Base-by-base conservation (phyloP, 2,329 filamentous ascomycete species). In the Phoma sp. region DNA sequence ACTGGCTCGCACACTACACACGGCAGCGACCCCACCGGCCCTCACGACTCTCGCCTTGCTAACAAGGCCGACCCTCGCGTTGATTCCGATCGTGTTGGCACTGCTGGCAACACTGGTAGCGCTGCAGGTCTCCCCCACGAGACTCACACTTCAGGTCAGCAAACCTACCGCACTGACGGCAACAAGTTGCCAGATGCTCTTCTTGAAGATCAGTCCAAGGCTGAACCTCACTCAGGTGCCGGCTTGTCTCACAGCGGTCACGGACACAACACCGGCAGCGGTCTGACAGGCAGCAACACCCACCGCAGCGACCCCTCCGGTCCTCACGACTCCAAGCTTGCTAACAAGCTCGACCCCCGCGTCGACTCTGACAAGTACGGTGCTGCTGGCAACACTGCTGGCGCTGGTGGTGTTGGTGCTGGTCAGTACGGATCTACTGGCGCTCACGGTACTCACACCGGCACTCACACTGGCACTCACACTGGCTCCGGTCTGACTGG, bases 291-390 rank as follows among this genome's bases (percentile, higher is more conserved):
- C 41, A 36, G 23, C 46, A 50, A 33, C 40, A 50, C 42, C 7
- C 32, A n/a, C 13, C 51, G 59, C 9, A 59, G 57, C 8, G 58
- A 68, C 53, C 67, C 65, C 9, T 60, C 56, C 13, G 60, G 60
- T 42, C 55, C 57, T 43, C 54, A 62, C 47, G 46, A 52, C 52
- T 57, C 58, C 22, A 54, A 47, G 35, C 38, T 55, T 44, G 48
- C 36, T n/a, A 56, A 61, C 58, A 54, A 58, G 50, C 37, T 37
- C 13, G 55, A 58, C 23, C 71, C 71, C 3, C 58, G 69, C 6
- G 70, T 73, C 7, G 70, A 72, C 45, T 67, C 65, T n/a, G 59
- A 67, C 58, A 57, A 57, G 22, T 55, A 59, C 33, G 67, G 67
- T 14, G 40, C 55, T 7, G 64, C 66, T 24, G 62, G 64, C 32